These are phyloP conservation scores for Diaporthe citri DNA, from an alignment of 2,329 filamentous ascomycete species.

Conservation along the genomic window DNA sequence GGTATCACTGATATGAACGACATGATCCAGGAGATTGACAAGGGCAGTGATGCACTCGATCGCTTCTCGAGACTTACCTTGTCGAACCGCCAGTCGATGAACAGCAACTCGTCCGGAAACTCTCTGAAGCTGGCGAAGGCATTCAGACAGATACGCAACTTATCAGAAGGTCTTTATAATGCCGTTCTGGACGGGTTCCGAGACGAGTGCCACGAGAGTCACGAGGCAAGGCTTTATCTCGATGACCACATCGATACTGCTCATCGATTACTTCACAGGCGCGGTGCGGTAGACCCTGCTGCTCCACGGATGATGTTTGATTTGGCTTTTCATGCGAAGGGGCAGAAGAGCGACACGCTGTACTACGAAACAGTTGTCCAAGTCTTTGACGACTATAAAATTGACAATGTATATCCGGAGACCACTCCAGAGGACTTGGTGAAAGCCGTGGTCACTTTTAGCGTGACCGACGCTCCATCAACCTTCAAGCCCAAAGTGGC, in stretches of 20 bases:
- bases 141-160: background rate
- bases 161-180: background rate
- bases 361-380: slow-evolving; percentile 34
- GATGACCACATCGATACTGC: slow-evolving; percentile 21
- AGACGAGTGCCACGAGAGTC: slow-evolving; percentile 23
- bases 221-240: slow-evolving; percentile 25
- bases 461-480: background rate
- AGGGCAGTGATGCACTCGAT: background rate
- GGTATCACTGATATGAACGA: slow-evolving; percentile 19
- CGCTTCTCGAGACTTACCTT: slow-evolving; percentile 5
- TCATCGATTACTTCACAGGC: background rate
- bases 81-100: slow-evolving; percentile 14
- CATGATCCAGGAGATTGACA: slow-evolving; percentile 32
- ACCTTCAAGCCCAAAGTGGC: background rate
- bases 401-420: background rate
- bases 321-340: slow-evolving; percentile 13
- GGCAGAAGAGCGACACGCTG: background rate
- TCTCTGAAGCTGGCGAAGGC: slow-evolving; percentile 23
- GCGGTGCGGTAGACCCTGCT: background rate
- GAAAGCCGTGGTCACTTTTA: background rate
- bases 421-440: no score
- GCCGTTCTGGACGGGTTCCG: background rate
- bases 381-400: background rate
- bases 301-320: slow-evolving; percentile 12
- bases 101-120: slow-evolving; percentile 5